phyloP scores from a whole-genome alignment of 1,284 basidiomycete genomes.

The Melanopsichium pennsylvanicum region DNA sequence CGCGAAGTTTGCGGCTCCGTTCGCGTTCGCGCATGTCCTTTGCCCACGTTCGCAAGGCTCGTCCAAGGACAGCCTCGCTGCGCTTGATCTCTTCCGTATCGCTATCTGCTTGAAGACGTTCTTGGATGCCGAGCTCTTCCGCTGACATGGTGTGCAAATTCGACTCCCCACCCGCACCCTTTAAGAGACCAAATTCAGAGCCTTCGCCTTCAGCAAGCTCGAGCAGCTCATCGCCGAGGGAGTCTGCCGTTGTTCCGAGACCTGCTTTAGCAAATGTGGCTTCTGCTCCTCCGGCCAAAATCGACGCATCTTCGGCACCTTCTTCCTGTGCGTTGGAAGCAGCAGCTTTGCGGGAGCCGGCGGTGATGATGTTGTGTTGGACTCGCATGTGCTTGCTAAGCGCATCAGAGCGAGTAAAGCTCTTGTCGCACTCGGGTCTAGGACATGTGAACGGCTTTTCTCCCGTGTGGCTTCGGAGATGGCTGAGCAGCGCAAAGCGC shows the following conservation, averaged over 20 bases:
- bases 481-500: constrained; percentile 84
- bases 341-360: constrained; percentile 36
- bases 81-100: constrained; percentile 38
- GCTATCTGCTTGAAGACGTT: constrained; percentile 5
- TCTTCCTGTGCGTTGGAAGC: constrained; percentile 16
- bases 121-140: constrained; percentile 49
- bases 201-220: constrained; percentile 47
- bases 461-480: constrained; percentile 81
- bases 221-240: constrained; percentile 49
- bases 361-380: constrained; percentile 72
- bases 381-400: constrained; percentile 88
- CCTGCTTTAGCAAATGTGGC: constrained; percentile 11
- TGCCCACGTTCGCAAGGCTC: constrained; percentile 35
- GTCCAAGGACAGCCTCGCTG: constrained; percentile 24
- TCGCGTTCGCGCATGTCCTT: constrained; percentile 40
- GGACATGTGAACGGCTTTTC: constrained; percentile 90
- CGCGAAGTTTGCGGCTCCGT: constrained; percentile 26
- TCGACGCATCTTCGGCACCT: constrained; percentile 29
- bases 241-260: constrained; percentile 13
- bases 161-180: constrained; percentile 8
- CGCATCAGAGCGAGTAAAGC: constrained; percentile 88
- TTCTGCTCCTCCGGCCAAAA: constrained; percentile 12
- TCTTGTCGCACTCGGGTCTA: constrained; percentile 86
- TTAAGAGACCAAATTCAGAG: constrained; percentile 6
- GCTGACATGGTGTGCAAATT: constrained; percentile 41